Conservation (phyloP, 2,329 filamentous ascomycete species). For the Didymella pomorum region DNA sequence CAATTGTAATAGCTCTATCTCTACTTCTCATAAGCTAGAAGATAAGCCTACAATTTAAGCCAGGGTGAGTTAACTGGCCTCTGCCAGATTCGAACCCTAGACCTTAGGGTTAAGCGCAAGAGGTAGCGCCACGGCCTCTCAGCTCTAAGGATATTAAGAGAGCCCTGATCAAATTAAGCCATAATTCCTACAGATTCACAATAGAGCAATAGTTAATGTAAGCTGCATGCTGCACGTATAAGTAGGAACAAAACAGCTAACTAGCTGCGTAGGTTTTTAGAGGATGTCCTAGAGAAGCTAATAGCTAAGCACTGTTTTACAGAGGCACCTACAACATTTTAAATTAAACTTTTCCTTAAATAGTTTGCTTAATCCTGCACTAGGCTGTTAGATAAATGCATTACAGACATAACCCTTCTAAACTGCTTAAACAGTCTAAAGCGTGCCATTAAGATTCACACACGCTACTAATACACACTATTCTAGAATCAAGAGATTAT, state of each 20-base stretch:
- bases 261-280: not conserved
- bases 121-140: not conserved
- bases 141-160: not conserved
- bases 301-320: not conserved
- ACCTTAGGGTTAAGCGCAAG: too few species aligned
- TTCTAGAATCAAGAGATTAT: not conserved
- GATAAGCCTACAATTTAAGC: too few species aligned
- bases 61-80: too few species aligned
- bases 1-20: too few species aligned
- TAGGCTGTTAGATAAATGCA: not conserved
- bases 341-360: not conserved
- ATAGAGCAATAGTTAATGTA: not conserved
- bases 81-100: too few species aligned
- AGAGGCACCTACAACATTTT: not conserved
- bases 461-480: not conserved
- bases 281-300: not conserved
- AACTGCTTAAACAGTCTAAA: not conserved
- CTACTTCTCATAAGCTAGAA: too few species aligned
- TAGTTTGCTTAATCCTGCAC: not conserved
- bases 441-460: not conserved
- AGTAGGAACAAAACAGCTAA: not conserved
- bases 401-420: not conserved
- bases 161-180: not conserved
- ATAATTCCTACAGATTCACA: not conserved
- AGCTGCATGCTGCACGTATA: not conserved